These are phyloP conservation scores for Parastagonospora avenae DNA, from an alignment of 2,329 filamentous ascomycete genomes.

Conservation along the genomic window DNA sequence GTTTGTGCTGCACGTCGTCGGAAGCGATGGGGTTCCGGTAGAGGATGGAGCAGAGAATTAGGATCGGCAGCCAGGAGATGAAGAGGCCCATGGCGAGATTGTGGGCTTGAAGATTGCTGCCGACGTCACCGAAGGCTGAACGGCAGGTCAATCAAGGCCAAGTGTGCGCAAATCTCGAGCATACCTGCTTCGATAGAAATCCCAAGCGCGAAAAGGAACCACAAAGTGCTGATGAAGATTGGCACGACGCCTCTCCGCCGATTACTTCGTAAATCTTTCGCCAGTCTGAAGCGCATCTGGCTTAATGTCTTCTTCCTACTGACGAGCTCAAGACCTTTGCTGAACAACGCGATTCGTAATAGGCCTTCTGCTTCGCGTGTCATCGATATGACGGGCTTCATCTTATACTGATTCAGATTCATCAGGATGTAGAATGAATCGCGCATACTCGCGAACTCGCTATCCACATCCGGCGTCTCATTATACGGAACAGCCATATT, in stretches of 20 bases:
- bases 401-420: conserved; percentile 52
- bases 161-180: too few species aligned
- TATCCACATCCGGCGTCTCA: conserved; percentile 17
- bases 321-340: conserved; percentile 37
- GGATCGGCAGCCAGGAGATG: conserved; percentile 51
- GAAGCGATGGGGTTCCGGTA: conserved; percentile 51
- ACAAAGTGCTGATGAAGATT: conserved; percentile 47
- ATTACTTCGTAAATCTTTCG: conserved; percentile 44
- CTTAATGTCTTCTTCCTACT: conserved; percentile 26
- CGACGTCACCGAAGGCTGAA: conserved; percentile 37
- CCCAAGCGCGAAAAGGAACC: conserved; percentile 46
- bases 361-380: conserved; percentile 43
- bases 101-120: conserved; percentile 48
- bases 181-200: conserved; percentile 32
- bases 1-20: conserved; percentile 42
- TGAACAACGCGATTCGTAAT: conserved; percentile 46
- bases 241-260: conserved; percentile 46
- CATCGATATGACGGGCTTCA: conserved; percentile 27
- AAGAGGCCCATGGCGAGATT: conserved; percentile 50
- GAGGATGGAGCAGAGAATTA: conserved; percentile 50
- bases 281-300: conserved; percentile 36
- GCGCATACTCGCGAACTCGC: conserved; percentile 41
- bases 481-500: conserved; percentile 40
- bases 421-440: conserved; percentile 52
- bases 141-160: conserved; percentile 4